Evolutionary conservation across 139 green algal genomes (phyloP), one percentile per base, ranked within the genome.

Genomic region (Coccomyxa sp.): DNA sequence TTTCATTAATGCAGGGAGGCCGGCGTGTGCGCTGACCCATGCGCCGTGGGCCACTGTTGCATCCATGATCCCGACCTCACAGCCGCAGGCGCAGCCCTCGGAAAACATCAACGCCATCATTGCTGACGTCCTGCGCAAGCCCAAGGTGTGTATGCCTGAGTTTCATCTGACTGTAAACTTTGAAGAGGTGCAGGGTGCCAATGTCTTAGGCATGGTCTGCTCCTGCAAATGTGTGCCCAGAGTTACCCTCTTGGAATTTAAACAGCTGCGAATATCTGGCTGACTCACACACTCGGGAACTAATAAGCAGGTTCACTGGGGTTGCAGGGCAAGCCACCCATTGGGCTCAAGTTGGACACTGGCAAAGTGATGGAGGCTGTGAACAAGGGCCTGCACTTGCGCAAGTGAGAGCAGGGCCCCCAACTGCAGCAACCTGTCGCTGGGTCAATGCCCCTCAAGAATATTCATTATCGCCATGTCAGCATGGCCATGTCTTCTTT

Each of bases 271-370:
- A 51, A 7, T 51, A 51, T 51, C 38, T 51, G 38, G 38, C 38
- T 7, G 38, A 51, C 38, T 51, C 38, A 51, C 7, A 3, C 38
- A 51, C 38, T 11, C 7, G 38, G 38, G 3, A 51, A 51, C 38
- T 51, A 51, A 51, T 51, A 51, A 51, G 38, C 38, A 51, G 38
- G 38, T 51, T 51, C 38, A 7, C 38, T 51, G 38, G 38, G 7
- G 7, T 51, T 51, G 38, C 38, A 51, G 77, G 77, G 77, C 77
- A 81, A 81, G 10, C 38, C 27, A n/a, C 77, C 77, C 12, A 32
- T 81, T 16, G 77, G 77, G 13, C 77, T 81, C 27, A 57, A 58
- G 10, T 58, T 81, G 77, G 77, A 81, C 21, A 67, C 77, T 13
- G 28, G 12, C 10, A 15, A 57, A 30, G 77, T 81, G 7, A 17